Base-by-base conservation (phyloP, 2,329 filamentous ascomycete genomes). In the Fusarium albidum region DNA sequence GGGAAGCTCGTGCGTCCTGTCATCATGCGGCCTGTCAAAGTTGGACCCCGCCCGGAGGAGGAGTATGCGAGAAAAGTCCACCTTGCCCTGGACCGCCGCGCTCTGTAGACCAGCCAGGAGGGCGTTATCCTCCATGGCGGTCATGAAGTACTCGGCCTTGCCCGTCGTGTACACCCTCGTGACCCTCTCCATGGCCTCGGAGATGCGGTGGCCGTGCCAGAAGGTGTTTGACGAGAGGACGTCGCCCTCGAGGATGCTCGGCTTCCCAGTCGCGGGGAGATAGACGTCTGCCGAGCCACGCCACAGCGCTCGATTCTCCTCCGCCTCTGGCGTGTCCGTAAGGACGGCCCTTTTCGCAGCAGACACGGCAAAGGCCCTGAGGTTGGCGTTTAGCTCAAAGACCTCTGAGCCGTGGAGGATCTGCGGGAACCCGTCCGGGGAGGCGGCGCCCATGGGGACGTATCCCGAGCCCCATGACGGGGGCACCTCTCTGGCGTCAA, bases 51-150 rank as follows among this genome's bases (percentile, higher is more conserved):
- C 62, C 27, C 61, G 50, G 11, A 64, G 41, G 1, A 64, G 32
- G n/a, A 61, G 13, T 0, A 58, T 48, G 10, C 61, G 44, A 1
- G 61, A 64, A 14, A 57, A 64, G 35, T 64, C 61, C 2, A 50
- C 54, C 14, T 57, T 49, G 7, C 32, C 38, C 34, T 48, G 61
- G 2, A 62, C 39, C 1, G 58, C 32, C 15, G 61, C 61, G 3
- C 58, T 64, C 14, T 59, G 14, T 0, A 64, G 35, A 2, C 61
- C 55, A 2, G 61, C 32, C 3, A 64, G 32, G 0, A 64, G 38
- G 4, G 61, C 61, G 3, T 55, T 64, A 11, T 64, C 61, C n/a
- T 64, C 61, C 32, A 62, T 57, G 0, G 61, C 61, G n/a, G 61
- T 64, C 61, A 64, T 64, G 2, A 52, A 52, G 9, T 64, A 64